Evolutionary conservation across 257 asterid species (phyloP), one percentile per base, ranked within the genome.

Genomic region (Haberlea rhodopensis): DNA sequence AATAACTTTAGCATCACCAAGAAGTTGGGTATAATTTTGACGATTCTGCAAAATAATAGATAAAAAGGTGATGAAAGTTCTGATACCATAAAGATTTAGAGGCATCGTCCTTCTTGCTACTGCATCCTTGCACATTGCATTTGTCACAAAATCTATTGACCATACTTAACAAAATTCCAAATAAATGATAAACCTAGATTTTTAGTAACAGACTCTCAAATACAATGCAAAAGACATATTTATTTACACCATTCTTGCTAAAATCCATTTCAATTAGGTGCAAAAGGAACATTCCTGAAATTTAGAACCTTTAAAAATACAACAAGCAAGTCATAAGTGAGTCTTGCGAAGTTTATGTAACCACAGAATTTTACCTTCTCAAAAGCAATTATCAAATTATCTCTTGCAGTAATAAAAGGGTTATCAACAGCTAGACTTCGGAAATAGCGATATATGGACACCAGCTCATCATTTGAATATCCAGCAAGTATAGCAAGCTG

Each of bases 401-500:
- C 97, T 73, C 95, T 77, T 49, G 99, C 99, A 51, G 97, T 92
- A 57, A 80, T 51, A 62, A 89, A 89, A 53, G 97, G 96, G 67
- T 71, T 85, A 49, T 89, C 97, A 69, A 84, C 86, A 1, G 99
- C 89, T 31, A 92, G 82, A 73, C 97, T 92, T 66, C 99, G 91
- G 68, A 92, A 92, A 74, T 92, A 92, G 72, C 96, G 94, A 76
- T 92, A 92, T 60, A 84, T 66, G 10, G 94, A 79, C 46, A 87
- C 81, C 80, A 92, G 64, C 61, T 89, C 99, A 67, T 92, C 95
- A 31, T 84, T 88, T 0, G 91, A 87, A 78, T 92, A 92, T 57
- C 90, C 84, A 58, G 99, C 96, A 69, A 92, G 73, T 67, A 92
- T 82, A 31, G 99, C 99, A 76, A 92, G 97, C 99, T 92, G 94